phyloP scores from a whole-genome alignment of 2,329 filamentous ascomycete genomes.

The Aspergillus viridinutans region DNA sequence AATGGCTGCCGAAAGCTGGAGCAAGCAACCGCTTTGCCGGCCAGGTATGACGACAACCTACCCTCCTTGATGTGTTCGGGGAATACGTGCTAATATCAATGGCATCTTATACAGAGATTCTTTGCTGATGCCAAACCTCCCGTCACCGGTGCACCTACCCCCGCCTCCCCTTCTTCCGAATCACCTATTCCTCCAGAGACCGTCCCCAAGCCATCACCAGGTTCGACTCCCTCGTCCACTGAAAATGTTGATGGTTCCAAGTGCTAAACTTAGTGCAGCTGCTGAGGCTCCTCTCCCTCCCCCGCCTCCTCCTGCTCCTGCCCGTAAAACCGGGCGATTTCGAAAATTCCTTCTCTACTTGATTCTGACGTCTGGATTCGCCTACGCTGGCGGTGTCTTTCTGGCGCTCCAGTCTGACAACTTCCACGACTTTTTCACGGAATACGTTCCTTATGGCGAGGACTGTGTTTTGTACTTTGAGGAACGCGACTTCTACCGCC shows the following conservation, averaged over 20 bases:
- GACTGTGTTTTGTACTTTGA: constrained; percentile 93
- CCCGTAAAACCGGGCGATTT: constrained; percentile 67
- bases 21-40: constrained; percentile 36
- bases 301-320: constrained; percentile 42
- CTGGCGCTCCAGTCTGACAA: constrained; percentile 92
- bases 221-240: constrained; percentile 17
- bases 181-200: constrained; percentile 49
- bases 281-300: constrained; percentile 33
- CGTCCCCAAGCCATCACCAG: constrained; percentile 44
- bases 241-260: constrained; percentile 7
- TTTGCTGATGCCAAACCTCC: constrained; percentile 48
- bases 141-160: constrained; percentile 36
- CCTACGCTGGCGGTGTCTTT: constrained; percentile 84
- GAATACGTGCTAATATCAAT: constrained; percentile 22
- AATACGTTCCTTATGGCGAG: constrained; percentile 92
- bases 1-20: constrained; percentile 42
- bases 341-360: constrained; percentile 74
- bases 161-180: constrained; percentile 42
- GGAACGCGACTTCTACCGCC: constrained; percentile 85
- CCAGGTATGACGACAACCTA: constrained; percentile 34
- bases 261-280: constrained; percentile 37
- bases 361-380: constrained; percentile 68
- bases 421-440: constrained; percentile 99
- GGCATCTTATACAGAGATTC: constrained; percentile 39
- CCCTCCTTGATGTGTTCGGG: constrained; percentile 21